A percentile compares a stretch with the other conserved stretches of the same genome.
Conservation (phyloP, 768 basidiomycete species). For the Boletus bicolor region DNA sequence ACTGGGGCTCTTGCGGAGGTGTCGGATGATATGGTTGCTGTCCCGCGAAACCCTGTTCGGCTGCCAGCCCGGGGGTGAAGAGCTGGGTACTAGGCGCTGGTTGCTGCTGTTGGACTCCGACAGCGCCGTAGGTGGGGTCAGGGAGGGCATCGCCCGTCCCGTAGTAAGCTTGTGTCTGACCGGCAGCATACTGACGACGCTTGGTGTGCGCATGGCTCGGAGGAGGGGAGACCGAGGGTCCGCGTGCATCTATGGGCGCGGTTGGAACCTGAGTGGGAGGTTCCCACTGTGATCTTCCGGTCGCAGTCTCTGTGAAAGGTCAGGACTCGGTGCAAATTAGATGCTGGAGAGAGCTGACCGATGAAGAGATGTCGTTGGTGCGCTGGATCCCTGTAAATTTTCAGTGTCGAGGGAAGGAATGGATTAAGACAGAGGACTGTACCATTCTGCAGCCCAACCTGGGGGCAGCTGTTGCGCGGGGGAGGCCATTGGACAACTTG, state of each 20-base stretch:
- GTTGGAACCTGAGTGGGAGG: slow-evolving; percentile 47
- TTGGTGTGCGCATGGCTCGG: slow-evolving; percentile 49
- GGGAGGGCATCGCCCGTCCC: slow-evolving; percentile 44
- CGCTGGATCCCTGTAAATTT: slow-evolving; percentile 61
- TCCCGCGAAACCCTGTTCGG: slow-evolving; percentile 62
- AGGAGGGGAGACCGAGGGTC: slow-evolving; percentile 44
- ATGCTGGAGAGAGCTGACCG: slow-evolving; percentile 50
- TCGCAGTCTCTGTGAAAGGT: slow-evolving; percentile 64
- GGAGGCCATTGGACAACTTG: slow-evolving; percentile 34
- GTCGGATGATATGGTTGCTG: slow-evolving; percentile 60
- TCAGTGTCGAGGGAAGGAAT: slow-evolving; percentile 10
- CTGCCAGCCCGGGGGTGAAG: slow-evolving; percentile 81
- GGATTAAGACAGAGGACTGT: slow-evolving; percentile 17
- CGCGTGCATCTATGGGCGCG: slow-evolving; percentile 38
- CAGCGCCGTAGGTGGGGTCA: slow-evolving; percentile 43
- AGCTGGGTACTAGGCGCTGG: slow-evolving; percentile 48
- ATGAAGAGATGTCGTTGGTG: slow-evolving; percentile 86
- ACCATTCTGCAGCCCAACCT: slow-evolving; percentile 96
- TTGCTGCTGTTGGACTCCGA: slow-evolving; percentile 35
- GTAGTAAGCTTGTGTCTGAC: slow-evolving; percentile 90
- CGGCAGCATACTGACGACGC: slow-evolving; percentile 91
- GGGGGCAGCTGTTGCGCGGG: slow-evolving; percentile 74
- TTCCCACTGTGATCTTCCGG: slow-evolving; percentile 89
- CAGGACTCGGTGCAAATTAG: slow-evolving; percentile 5
- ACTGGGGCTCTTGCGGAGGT: slow-evolving; percentile 40